These are phyloP conservation scores for Phalaenopsis hybrid DNA, from an alignment of 116 monocot species.

Conservation along the genomic window DNA sequence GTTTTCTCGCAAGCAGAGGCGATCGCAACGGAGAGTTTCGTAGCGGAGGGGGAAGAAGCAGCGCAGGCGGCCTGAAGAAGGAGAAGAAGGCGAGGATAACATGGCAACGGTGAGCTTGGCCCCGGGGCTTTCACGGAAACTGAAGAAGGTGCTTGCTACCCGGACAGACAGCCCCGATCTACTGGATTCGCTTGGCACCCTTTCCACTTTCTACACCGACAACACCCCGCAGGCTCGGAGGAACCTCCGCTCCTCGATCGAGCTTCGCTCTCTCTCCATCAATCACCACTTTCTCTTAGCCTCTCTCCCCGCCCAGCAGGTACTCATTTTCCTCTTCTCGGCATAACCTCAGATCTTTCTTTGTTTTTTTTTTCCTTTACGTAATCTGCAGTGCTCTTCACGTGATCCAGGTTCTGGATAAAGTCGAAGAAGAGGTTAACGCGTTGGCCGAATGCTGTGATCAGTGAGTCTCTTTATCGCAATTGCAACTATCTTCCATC, in stretches of 20 bases:
- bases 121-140: constrained; percentile 65
- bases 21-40: too few species aligned
- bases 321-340: not conserved
- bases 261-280: constrained; percentile 69
- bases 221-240: constrained; percentile 80
- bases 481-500: not conserved
- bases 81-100: constrained; percentile 16
- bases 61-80: not conserved
- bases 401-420: constrained; percentile 51
- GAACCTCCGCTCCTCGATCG: constrained; percentile 90
- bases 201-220: constrained; percentile 84
- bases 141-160: constrained; percentile 94
- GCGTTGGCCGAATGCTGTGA: constrained; percentile 71
- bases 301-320: constrained; percentile 85
- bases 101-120: constrained; percentile 49
- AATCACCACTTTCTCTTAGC: constrained; percentile 82
- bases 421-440: constrained; percentile 65
- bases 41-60: not conserved
- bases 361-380: not conserved
- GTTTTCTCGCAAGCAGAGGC: too few species aligned
- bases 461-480: constrained; percentile 38
- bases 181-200: constrained; percentile 61
- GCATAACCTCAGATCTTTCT: not conserved
- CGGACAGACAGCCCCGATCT: constrained; percentile 84
- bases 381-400: not conserved